Evolutionary conservation across 1,284 basidiomycete species (phyloP).

Genomic region (Tremellales sp.): DNA sequence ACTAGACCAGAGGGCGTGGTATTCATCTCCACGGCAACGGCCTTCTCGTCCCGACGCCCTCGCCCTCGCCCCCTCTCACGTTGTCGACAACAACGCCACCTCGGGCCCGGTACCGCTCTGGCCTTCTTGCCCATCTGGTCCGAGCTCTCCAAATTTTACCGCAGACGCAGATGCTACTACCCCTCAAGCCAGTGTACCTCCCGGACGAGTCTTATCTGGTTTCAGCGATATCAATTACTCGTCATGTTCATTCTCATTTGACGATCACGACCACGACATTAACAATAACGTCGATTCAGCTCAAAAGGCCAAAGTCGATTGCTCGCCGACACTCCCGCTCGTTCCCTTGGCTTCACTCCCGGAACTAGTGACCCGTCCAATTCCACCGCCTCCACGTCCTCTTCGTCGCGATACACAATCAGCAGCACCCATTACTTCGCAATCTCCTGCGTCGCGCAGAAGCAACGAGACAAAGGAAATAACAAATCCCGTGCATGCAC

Average conservation of each 20-base stretch:
- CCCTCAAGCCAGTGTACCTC: neutral
- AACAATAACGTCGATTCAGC: neutral
- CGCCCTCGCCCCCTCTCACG: no score
- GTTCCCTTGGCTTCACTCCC: no score
- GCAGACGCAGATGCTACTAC: neutral
- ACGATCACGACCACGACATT: neutral
- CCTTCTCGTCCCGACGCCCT: no score
- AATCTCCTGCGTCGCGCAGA: no score
- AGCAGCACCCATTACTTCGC: no score
- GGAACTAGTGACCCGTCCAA: no score
- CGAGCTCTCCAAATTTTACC: neutral
- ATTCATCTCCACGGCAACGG: no score
- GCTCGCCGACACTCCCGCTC: neutral
- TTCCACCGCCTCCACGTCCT: no score
- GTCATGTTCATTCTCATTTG: neutral
- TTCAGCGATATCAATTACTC: neutral
- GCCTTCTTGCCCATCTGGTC: neutral
- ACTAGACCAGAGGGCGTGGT: no score
- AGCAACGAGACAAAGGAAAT: no score
- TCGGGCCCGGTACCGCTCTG: constrained; percentile 86
- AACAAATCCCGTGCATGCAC: no score
- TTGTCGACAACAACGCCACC: constrained; percentile 37
- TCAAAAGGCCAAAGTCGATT: neutral
- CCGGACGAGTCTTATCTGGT: neutral
- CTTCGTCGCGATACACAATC: no score